Base-by-base conservation (phyloP, 202 grass and related monocot species). In the Zoysia matrella region DNA sequence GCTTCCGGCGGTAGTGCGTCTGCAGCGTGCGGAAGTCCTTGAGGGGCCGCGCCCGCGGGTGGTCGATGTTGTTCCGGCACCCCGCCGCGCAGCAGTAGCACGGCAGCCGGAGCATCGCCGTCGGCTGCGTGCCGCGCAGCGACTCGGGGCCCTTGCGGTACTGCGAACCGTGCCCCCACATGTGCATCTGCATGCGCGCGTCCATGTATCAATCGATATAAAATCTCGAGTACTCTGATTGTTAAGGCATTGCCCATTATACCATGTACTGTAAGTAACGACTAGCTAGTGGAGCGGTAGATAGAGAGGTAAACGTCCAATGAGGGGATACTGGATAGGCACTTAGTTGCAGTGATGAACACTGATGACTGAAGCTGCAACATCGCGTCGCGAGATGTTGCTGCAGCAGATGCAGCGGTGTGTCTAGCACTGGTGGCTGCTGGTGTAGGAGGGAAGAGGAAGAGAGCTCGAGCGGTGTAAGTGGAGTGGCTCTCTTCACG, bases 1-100 rank as follows among this genome's bases (percentile, higher is more conserved):
- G 92, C 92, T 94, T 94, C 2, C 92, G 76, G 57, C 88, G 90
- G 92, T 94, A 94, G 86, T 94, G 92, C 43, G 92, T 94, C 75
- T 94, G 92, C 63, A 94, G 89, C 22, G 92, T 94, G 15, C 92
- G 74, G 86, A 94, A 94, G 83, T 94, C 92, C 86, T 94, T 94
- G 45, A 94, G 81, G 0, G 92, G 89, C 7, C 84, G 81, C n/a
- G 92, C 78, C 3, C 92, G 58, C 18, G 92, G 88, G 81, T 94
- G 92, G 77, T 94, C 92, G 51, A 94, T 86, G 89, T 94, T 76
- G 92, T 94, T 94, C 47, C 86, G 72, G 84, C 92, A 94, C 0
- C 88, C 88, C 6, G 89, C 58, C 12, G 92, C 86, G 77, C 92
- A 94, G 87, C 30, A 36, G 30, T 36, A 36, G 30, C 30, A 36